A percentile compares a stretch with the other conserved stretches of the same genome.
Conservation (phyloP, 306 rosid species). For the Trifolium subterraneum region DNA sequence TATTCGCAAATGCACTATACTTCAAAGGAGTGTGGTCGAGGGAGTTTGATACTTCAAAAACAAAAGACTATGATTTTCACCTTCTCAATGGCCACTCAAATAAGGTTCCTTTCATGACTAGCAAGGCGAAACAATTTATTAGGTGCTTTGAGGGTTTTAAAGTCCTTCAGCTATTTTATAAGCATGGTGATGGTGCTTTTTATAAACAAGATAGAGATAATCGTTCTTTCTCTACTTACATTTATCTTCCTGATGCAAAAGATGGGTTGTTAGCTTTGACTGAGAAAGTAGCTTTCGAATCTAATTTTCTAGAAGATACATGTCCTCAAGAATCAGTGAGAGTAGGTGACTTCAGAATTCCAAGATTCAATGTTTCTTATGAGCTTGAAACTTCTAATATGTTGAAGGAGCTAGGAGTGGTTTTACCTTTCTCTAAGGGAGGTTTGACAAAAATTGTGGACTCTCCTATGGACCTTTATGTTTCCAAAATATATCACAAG, state of each 20-base stretch:
- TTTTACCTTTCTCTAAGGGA: constrained; percentile 61
- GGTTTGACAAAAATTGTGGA: constrained; percentile 81
- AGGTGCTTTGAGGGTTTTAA: constrained; percentile 63
- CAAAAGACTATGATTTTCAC: constrained; percentile 64
- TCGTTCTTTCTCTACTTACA: constrained; percentile 66
- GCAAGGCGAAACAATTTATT: constrained; percentile 55
- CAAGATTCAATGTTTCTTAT: constrained; percentile 76
- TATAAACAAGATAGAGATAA: constrained; percentile 68
- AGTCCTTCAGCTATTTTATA: constrained; percentile 73
- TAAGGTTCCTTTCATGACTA: constrained; percentile 79
- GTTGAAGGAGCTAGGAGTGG: constrained; percentile 68
- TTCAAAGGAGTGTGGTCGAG: constrained; percentile 82
- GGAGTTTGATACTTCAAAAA: constrained; percentile 63
- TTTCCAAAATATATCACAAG: constrained; percentile 64
- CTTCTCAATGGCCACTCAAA: constrained; percentile 62
- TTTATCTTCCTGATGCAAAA: constrained; percentile 67
- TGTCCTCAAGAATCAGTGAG: constrained; percentile 50
- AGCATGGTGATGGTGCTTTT: constrained; percentile 60
- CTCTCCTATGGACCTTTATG: constrained; percentile 51
- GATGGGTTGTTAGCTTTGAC: constrained; percentile 72
- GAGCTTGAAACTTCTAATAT: constrained; percentile 59
- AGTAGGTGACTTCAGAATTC: constrained; percentile 75
- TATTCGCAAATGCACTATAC: not conserved
- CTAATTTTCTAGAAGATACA: constrained; percentile 58
- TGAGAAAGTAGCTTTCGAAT: constrained; percentile 59